phyloP scores from a whole-genome alignment of 192 early-diverging fungal genomes.

The Backusella liffmaniae region DNA sequence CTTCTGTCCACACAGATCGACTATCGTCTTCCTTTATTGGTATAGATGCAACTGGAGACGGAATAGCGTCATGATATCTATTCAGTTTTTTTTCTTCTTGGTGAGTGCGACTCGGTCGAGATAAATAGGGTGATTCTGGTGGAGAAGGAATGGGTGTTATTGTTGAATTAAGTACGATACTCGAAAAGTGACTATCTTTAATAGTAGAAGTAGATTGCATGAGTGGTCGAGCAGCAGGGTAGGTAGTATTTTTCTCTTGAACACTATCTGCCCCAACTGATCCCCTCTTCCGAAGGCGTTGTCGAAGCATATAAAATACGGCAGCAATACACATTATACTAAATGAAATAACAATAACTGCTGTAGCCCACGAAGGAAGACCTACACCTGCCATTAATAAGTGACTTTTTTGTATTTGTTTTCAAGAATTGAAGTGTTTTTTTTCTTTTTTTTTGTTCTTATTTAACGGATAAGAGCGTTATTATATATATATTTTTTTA shows the following conservation, averaged over 20 bases:
- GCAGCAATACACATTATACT: not conserved
- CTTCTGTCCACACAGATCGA: constrained; percentile 4
- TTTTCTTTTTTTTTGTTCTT: not conserved
- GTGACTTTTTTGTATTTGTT: not conserved
- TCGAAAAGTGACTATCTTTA: constrained; percentile 1
- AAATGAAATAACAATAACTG: not conserved
- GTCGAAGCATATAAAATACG: constrained; percentile 6
- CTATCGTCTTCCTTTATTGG: not conserved
- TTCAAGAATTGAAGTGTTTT: not conserved
- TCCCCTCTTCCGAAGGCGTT: constrained; percentile 1
- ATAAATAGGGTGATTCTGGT: not conserved
- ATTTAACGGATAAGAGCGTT: not conserved
- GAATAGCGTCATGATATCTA: not conserved
- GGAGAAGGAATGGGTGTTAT: not conserved
- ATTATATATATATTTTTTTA: not conserved
- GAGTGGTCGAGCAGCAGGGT: constrained; percentile 5
- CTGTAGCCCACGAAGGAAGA: not conserved
- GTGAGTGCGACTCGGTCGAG: not conserved
- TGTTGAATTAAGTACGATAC: constrained; percentile 1
- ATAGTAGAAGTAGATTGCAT: constrained; percentile 3
- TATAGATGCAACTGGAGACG: not conserved
- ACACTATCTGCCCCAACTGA: not conserved
- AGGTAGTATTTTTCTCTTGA: not conserved
- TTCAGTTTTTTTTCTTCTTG: not conserved
- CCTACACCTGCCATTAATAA: not conserved